A percentile compares a stretch with the other conserved stretches of the same genome.
Evolutionary conservation across 1,139 yeast genomes (phyloP).

Genomic region (Taphrina sp.): DNA sequence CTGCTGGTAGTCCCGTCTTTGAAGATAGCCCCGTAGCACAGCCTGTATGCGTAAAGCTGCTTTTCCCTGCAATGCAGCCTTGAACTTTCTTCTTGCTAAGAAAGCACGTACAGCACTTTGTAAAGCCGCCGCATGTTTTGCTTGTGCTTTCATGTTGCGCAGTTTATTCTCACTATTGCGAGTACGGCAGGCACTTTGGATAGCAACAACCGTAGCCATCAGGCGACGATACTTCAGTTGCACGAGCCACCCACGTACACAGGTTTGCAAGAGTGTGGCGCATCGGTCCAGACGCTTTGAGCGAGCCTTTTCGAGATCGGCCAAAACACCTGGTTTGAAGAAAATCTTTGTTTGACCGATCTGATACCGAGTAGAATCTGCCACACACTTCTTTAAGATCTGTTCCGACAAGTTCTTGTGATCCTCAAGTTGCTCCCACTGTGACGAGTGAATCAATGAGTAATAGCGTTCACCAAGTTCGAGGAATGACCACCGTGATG

Average conservation of each 20-base stretch:
- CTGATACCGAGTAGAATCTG: conserved; percentile 66
- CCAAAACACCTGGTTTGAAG: conserved; percentile 91
- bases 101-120: conserved; percentile 67
- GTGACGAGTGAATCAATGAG: conserved; percentile 67
- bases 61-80: conserved; percentile 55
- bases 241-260: conserved; percentile 46
- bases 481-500: conserved; percentile 91
- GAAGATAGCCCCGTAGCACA: conserved; percentile 60
- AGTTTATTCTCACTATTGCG: not conserved
- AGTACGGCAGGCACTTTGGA: conserved; percentile 10
- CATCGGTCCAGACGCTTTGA: conserved; percentile 71
- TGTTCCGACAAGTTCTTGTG: conserved; percentile 53
- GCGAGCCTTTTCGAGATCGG: conserved; percentile 80
- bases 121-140: conserved; percentile 52
- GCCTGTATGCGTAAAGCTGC: conserved; percentile 77
- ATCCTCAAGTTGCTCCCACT: conserved; percentile 40
- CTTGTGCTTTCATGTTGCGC: conserved; percentile 14
- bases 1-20: conserved; percentile 57
- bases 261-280: conserved; percentile 84
- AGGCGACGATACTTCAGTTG: conserved; percentile 60
- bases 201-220: conserved; percentile 41
- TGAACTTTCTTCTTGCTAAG: conserved; percentile 57
- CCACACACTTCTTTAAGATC: conserved; percentile 64
- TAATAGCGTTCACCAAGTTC: conserved; percentile 92
- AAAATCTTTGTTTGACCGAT: conserved; percentile 79